Conservation (phyloP, 1,284 basidiomycete species). For the Tilletia walkeri region DNA sequence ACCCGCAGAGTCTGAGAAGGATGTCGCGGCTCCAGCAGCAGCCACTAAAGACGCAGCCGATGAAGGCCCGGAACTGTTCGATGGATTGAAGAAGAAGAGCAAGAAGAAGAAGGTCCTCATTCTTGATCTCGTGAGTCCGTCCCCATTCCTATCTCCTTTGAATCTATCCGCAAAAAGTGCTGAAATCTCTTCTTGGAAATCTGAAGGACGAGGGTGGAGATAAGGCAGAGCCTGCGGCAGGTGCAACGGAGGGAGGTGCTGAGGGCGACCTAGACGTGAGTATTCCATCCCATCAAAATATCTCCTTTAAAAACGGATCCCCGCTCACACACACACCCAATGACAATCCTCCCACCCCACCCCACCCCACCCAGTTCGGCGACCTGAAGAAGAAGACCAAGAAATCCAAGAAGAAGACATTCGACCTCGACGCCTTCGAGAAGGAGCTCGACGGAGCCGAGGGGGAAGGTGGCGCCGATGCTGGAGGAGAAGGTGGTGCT, state of each 20-base stretch:
- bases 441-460: constrained; percentile 59
- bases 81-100: constrained; percentile 85
- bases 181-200: constrained; percentile 16
- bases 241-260: constrained; percentile 32
- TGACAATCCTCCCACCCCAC: not conserved
- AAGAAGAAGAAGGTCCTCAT: constrained; percentile 82
- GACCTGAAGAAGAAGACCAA: constrained; percentile 62
- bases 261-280: constrained; percentile 55
- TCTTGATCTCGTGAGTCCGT: constrained; percentile 58
- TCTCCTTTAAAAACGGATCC: no score
- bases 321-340: not conserved
- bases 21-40: not conserved
- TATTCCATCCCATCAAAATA: no score
- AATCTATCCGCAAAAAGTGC: not conserved
- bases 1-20: constrained; percentile 56
- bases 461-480: constrained; percentile 62
- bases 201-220: constrained; percentile 35
- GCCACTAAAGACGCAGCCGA: not conserved
- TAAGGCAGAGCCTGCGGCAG: constrained; percentile 29
- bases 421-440: constrained; percentile 56
- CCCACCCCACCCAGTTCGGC: constrained; percentile 55
- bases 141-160: no score
- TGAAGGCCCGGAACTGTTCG: constrained; percentile 78
- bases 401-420: constrained; percentile 53
- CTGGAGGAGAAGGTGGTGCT: constrained; percentile 58